Base-by-base conservation (phyloP, 306 rosid genomes). In the Rosa rugosa region DNA sequence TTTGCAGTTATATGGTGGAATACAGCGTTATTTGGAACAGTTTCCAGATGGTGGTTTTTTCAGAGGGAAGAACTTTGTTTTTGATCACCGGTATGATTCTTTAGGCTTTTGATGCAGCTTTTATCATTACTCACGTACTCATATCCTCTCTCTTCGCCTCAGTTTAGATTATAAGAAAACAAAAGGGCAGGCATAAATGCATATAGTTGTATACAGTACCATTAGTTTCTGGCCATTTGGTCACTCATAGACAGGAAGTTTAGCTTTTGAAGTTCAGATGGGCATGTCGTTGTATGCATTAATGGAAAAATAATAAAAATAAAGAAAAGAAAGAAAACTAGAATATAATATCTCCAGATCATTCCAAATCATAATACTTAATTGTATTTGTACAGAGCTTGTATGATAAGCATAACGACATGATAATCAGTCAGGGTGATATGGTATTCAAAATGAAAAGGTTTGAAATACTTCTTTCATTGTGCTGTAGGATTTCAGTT, bases 21-120 rank as follows among this genome's bases (percentile, higher is more conserved):
- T 95, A 63, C 99, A 95, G 72, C 95, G 97, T 75, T 95, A 92
- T 78, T 36, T 95, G 88, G 99, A 92, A 84, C 95, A 92, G 83
- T 95, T 86, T 80, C 96, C 99, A 16, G 89, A 89, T 72, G 96
- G 98, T 44, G 97, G 99, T 42, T 91, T 83, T 77, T 92, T 91
- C 82, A 83, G 83, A 81, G 99, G 98, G 79, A 95, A 95, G 86
- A 95, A 95, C 75, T 95, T 92, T 87, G 99, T 95, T 79, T 95
- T 95, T 83, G 97, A 95, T 82, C 99, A 90, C 73, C 89, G 95
- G 99, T 92, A 88, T 64, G 82, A 47, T 76, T 45, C 20, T 63
- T 57, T 77, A 20, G 59, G 73, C 79, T n/a, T 53, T n/a, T 71
- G 53, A 50, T 69, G 50, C 72, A 73, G 78, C 73, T 6, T 59